Conservation (phyloP, 768 basidiomycete species). For the Hypholoma fasciculare region DNA sequence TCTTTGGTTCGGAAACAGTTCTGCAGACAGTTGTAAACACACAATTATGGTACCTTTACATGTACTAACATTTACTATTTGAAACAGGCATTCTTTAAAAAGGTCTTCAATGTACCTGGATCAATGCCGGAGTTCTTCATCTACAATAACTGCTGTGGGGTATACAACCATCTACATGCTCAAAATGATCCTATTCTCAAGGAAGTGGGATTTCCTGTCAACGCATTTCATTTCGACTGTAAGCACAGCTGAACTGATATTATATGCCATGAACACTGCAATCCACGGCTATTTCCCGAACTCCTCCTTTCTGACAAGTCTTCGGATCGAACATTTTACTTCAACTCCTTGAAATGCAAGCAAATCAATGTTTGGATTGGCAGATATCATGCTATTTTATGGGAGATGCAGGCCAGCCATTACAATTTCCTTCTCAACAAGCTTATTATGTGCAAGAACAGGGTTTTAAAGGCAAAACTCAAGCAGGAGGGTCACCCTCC, state of each 20-base stretch:
- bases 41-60: conserved; percentile 1
- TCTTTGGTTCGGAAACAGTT: conserved; percentile 25
- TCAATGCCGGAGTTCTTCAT: conserved; percentile 17
- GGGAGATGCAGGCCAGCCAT: conserved; percentile 22
- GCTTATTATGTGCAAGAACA: conserved; percentile 10
- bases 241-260: conserved; percentile 24
- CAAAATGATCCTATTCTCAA: conserved; percentile 13
- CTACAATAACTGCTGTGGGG: conserved; percentile 24
- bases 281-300: conserved; percentile 15
- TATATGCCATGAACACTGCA: conserved; percentile 24
- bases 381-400: conserved; percentile 21
- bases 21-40: conserved; percentile 15
- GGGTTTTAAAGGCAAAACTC: background rate
- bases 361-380: conserved; percentile 30
- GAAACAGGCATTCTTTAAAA: conserved; percentile 11
- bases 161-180: conserved; percentile 5
- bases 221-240: conserved; percentile 26
- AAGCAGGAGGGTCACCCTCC: background rate
- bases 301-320: conserved; percentile 7
- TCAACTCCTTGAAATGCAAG: conserved; percentile 34
- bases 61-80: background rate
- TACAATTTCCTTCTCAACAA: conserved; percentile 34
- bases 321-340: conserved; percentile 17
- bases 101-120: conserved; percentile 7
- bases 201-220: conserved; percentile 15